Percentiles rank a stretch among this genome's conserved stretches.
These are phyloP conservation scores for Hanseniaspora hatyaiensis DNA, from an alignment of 805 yeast species.

Conservation along the genomic window DNA sequence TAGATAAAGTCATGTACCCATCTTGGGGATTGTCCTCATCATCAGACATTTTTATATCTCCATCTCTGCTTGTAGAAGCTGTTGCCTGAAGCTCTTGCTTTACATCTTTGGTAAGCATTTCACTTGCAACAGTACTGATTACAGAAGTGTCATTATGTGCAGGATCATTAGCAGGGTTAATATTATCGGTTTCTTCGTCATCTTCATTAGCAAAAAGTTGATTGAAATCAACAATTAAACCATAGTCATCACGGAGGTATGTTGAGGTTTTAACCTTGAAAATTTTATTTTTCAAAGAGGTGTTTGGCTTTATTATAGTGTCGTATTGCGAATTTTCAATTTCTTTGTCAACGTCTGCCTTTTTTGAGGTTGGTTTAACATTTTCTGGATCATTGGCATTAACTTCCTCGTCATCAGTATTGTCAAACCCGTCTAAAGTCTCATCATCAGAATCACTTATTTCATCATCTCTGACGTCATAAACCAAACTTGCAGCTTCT, in stretches of 20 bases:
- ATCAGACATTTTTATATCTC: background rate
- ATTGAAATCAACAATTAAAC: constrained; percentile 56
- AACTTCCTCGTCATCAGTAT: constrained; percentile 25
- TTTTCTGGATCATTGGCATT: constrained; percentile 26
- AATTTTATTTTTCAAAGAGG: constrained; percentile 40
- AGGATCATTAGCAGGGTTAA: constrained; percentile 4
- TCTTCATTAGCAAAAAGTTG: constrained; percentile 38
- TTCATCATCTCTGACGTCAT: constrained; percentile 24
- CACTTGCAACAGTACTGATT: constrained; percentile 1
- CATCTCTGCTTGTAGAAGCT: constrained; percentile 21
- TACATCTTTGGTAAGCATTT: constrained; percentile 12
- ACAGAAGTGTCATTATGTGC: background rate
- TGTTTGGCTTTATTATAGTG: constrained; percentile 21
- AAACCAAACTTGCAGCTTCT: constrained; percentile 15
- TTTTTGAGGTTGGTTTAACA: no score
- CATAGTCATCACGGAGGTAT: constrained; percentile 67
- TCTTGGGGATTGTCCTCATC: constrained; percentile 1
- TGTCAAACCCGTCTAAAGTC: background rate
- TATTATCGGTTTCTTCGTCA: constrained; percentile 26
- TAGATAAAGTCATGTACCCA: constrained; percentile 18
- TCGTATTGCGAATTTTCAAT: constrained; percentile 24
- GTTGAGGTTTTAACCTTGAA: constrained; percentile 61
- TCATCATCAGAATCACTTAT: constrained; percentile 25
- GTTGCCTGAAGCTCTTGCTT: constrained; percentile 22
- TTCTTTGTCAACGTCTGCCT: constrained; percentile 19